Percentiles rank a stretch among this genome's conserved stretches.
phyloP scores from a whole-genome alignment of 2,329 filamentous ascomycete species.

The Xylariaceae sp. region DNA sequence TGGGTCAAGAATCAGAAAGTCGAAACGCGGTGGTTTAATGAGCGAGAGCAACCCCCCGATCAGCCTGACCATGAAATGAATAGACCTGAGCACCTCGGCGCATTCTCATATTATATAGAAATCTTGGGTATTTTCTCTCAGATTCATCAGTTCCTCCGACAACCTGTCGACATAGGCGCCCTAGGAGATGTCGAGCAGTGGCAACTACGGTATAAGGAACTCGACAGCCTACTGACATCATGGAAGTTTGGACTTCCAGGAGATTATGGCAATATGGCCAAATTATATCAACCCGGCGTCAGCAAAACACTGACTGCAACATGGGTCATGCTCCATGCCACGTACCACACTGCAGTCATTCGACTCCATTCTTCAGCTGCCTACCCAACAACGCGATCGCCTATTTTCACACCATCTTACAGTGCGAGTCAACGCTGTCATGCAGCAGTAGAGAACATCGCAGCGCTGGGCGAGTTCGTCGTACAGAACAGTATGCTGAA shows the following conservation, averaged over 20 bases:
- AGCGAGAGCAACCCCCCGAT: constrained; percentile 41
- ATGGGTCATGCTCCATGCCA: constrained; percentile 88
- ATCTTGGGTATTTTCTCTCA: constrained; percentile 82
- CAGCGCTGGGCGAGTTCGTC: constrained; percentile 73
- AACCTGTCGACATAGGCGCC: constrained; percentile 82
- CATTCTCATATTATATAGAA: constrained; percentile 88
- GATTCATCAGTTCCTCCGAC: constrained; percentile 84
- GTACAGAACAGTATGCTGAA: constrained; percentile 68
- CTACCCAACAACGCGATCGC: constrained; percentile 83
- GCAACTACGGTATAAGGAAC: constrained; percentile 81
- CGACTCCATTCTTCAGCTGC: constrained; percentile 87
- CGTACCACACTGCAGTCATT: constrained; percentile 86
- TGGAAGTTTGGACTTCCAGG: constrained; percentile 82
- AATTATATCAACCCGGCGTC: constrained; percentile 66
- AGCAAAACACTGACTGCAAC: constrained; percentile 72
- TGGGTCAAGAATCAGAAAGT: constrained; percentile 81
- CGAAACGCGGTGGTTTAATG: constrained; percentile 77
- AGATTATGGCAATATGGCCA: constrained; percentile 81
- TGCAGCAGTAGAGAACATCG: constrained; percentile 77
- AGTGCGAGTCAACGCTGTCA: constrained; percentile 80
- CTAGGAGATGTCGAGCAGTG: constrained; percentile 82
- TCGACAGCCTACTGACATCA: constrained; percentile 72
- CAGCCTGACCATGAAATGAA: constrained; percentile 60
- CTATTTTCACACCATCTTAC: constrained; percentile 85
- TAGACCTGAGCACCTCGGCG: constrained; percentile 75